Evolutionary conservation across 495 filamentous ascomycete genomes (phyloP).

Genomic region (Alectoria sarmentosa): DNA sequence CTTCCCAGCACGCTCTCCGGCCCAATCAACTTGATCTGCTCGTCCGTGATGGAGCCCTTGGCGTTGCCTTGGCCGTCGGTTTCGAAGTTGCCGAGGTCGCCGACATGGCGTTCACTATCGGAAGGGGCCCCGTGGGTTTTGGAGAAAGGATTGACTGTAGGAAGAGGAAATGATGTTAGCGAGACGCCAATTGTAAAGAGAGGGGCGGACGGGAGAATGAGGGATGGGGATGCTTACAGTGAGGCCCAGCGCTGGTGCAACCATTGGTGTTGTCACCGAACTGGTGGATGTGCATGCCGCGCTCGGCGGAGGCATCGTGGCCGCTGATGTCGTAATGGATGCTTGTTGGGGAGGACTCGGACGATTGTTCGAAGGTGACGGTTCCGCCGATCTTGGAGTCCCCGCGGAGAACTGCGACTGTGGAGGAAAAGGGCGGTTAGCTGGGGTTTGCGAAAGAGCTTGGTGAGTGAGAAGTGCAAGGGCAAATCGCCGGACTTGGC

Average conservation of each 20-base stretch:
- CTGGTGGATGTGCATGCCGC: conserved; percentile 96
- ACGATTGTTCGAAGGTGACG: conserved; percentile 88
- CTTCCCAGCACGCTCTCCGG: conserved; percentile 92
- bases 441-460: conserved; percentile 5
- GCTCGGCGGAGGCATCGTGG: conserved; percentile 89
- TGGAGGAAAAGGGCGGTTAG: conserved; percentile 1
- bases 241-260: conserved; percentile 94
- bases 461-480: conserved; percentile 18
- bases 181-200: conserved; percentile 46
- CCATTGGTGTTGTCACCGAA: conserved; percentile 99
- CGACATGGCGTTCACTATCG: conserved; percentile 83
- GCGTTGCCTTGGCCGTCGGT: conserved; percentile 88
- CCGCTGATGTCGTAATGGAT: conserved; percentile 88
- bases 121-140: conserved; percentile 85
- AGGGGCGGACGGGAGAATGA: conserved; percentile 66
- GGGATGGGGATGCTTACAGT: conserved; percentile 58
- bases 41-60: conserved; percentile 67
- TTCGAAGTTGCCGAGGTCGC: conserved; percentile 94
- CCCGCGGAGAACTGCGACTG: conserved; percentile 94
- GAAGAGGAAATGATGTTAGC: conserved; percentile 3
- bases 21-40: conserved; percentile 86
- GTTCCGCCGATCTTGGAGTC: conserved; percentile 89
- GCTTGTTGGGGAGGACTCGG: conserved; percentile 72
- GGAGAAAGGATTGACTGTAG: conserved; percentile 81
- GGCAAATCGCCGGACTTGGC: conserved; percentile 6